Base-by-base conservation (phyloP, 2,329 filamentous ascomycete species). In the Aspergillus proliferans region DNA sequence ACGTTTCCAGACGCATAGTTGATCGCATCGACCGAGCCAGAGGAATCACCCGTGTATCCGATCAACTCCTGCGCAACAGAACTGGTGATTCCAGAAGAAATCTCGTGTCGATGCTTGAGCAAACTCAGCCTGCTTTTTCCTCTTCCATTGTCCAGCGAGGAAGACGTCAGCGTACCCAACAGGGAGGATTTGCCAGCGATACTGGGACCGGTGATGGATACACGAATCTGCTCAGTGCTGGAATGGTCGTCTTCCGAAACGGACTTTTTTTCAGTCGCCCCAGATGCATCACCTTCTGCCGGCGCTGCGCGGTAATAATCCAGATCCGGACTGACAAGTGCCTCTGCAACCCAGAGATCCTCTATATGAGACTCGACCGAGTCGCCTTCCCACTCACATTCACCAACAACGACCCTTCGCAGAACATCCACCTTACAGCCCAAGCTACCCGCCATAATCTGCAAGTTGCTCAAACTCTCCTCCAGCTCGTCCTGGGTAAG, bases 21-120 rank as follows among this genome's bases (percentile, higher is more conserved):
- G 61, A 95, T 61, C 45, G 76, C 67, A 26, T 63, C 76, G 36
- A 93, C 73, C 15, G 75, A 66, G 6, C 51, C 49, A 8, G 56
- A 36, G 5, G 56, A 42, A 3, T 48, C 41, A 33, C 50, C 53
- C 39, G 79, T 77, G 65, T 97, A 98, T 6, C 93, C 93, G 53
- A 98, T 81, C 8, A 98, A 76, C 66, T 97, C 93, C 62, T 96
- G 92, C 0, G 93, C 88, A 41, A 98, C 86, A 5, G 92, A 97
- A 64, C 90, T 96, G 1, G 93, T 98, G 54, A 95, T 79, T 0
- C 93, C 93, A 2, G 92, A 94, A 3, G 81, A 85, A 49, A 97
- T 87, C 66, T 98, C 93, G 64, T 98, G 93, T 9, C 88, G 84
- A 69, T 98, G 93, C 65, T 90, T 95, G 26, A 98, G 75, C 45